Percentiles rank a stretch among this genome's conserved stretches.
Conservation (phyloP, 1,139 yeast genomes). For the Candida tropicalis region DNA sequence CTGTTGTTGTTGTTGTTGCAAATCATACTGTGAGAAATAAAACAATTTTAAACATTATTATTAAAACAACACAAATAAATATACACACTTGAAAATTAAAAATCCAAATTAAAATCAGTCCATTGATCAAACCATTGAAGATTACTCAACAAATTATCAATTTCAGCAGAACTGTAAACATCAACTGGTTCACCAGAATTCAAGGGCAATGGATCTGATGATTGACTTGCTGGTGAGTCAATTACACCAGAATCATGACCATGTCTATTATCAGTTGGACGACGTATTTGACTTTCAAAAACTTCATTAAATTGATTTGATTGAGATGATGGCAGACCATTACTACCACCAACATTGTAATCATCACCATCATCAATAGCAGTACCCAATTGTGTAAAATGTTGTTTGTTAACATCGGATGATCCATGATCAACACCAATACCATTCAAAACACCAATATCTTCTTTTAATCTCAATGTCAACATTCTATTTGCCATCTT, state of each 20-base stretch:
- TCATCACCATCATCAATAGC: slow-evolving; percentile 14
- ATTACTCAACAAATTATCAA: slow-evolving; percentile 42
- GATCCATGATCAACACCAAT: slow-evolving; percentile 62
- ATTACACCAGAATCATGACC: slow-evolving; percentile 10
- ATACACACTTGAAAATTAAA: slow-evolving; percentile 1
- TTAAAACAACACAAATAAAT: not conserved
- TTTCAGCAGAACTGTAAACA: slow-evolving; percentile 17
- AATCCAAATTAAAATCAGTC: slow-evolving; percentile 35
- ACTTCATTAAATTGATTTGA: slow-evolving; percentile 23
- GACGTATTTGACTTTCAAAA: slow-evolving; percentile 25
- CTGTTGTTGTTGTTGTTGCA: no score
- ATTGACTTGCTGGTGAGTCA: slow-evolving; percentile 15
- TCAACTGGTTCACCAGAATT: slow-evolving; percentile 14
- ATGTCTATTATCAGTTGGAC: slow-evolving; percentile 14
- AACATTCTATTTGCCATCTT: slow-evolving; percentile 58
- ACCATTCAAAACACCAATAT: slow-evolving; percentile 34
- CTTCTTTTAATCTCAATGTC: slow-evolving; percentile 47
- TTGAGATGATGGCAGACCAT: not conserved
- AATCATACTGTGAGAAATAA: no score
- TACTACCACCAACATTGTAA: not conserved
- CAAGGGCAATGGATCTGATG: slow-evolving; percentile 8
- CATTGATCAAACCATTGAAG: slow-evolving; percentile 62
- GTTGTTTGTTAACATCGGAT: slow-evolving; percentile 52
- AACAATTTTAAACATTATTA: no score
- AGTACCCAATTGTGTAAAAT: slow-evolving; percentile 49